Base-by-base conservation (phyloP, 495 filamentous ascomycete species). In the Talaromyces proteolyticus region DNA sequence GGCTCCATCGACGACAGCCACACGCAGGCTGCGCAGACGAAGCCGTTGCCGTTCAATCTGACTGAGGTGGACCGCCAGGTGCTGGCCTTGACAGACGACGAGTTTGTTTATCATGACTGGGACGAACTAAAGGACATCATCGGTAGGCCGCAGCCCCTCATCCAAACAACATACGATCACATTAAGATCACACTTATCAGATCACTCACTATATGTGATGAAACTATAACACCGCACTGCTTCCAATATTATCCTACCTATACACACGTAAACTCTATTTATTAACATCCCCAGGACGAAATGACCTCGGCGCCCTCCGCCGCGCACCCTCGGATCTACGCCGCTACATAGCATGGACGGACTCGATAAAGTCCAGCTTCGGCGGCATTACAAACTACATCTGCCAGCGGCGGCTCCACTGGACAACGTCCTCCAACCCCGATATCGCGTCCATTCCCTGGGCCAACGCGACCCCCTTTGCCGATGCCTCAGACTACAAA, bases 311-410 rank as follows among this genome's bases (percentile, higher is more conserved):
- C 22, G 74, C 82, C 11, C 76, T 97, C 24, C 88, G 87, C 66
- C 81, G 92, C 51, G 84, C 81, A 63, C 92, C 92, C 24, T 89
- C 85, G 52, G 87, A 93, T 60, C 77, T 95, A 8, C 75, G 80
- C 59, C 85, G 87, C 42, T 97, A 97, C 65, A 82, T 93, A 47
- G 65, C 78, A 47, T 96, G 91, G 91, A 82, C 80, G 7, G 68
- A 75, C 48, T 67, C 81, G 42, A 87, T 76, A 44, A 89, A 88
- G 53, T 67, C 71, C 24, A 57, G 82, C 49, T 95, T 93, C 64
- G 89, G 89, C 51, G 77, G 75, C 52, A 87, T 91, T 51, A 87
- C 81, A 38, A 81, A 84, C 57, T 96, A 84, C 59, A 76, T 97
- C 53, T 72, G 88, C 37, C 70, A 78, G 53, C 70, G 86, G 55